phyloP scores from a whole-genome alignment of 345 rosid genomes.

The Acer saccharum region DNA sequence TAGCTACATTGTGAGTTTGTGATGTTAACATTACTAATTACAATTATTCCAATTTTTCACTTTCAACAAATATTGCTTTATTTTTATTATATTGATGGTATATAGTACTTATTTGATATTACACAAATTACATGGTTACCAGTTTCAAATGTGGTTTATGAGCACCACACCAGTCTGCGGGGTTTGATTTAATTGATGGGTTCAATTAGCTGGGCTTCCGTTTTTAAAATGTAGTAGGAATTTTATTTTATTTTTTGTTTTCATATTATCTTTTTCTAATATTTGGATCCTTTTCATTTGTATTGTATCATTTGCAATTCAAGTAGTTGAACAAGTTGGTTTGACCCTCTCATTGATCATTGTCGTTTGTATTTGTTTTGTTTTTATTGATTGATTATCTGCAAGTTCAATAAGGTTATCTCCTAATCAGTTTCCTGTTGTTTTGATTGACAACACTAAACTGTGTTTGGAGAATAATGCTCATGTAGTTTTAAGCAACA shows the following conservation, averaged over 20 bases:
- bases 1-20: not conserved
- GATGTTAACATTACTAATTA: not conserved
- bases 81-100: not conserved
- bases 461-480: not conserved
- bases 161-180: not conserved
- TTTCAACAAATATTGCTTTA: not conserved
- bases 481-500: not conserved
- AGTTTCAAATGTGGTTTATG: not conserved
- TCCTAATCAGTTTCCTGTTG: not conserved
- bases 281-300: not conserved
- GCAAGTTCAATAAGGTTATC: not conserved
- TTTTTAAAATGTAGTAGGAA: not conserved
- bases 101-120: not conserved
- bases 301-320: too few relatives aligned
- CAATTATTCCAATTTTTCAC: not conserved
- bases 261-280: not conserved
- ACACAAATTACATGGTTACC: not conserved
- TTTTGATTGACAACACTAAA: not conserved
- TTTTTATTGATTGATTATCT: not conserved
- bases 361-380: not conserved
- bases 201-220: not conserved
- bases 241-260: not conserved
- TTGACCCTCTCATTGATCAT: not conserved
- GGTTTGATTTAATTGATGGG: not conserved
- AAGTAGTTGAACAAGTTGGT: not conserved